Percentiles rank a stretch among this genome's conserved stretches.
phyloP scores from a whole-genome alignment of 257 asterid species.

The Ligustrum vulgare region DNA sequence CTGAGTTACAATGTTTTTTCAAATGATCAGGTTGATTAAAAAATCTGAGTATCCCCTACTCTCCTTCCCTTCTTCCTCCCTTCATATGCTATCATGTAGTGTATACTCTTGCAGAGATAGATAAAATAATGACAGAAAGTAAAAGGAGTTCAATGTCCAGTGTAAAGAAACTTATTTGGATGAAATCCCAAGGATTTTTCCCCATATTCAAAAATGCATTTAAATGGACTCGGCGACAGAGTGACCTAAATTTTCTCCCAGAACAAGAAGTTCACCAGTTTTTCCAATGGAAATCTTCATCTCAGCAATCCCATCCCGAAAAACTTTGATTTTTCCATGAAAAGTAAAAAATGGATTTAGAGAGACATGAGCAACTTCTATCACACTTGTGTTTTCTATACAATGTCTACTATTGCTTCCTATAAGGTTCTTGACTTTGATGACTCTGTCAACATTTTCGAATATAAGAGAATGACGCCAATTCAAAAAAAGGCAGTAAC shows the following conservation, averaged over 20 bases:
- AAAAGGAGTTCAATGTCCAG: constrained; percentile 1
- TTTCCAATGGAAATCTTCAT: background rate
- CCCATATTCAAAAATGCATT: constrained; percentile 66
- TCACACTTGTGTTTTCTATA: background rate
- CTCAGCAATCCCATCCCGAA: background rate
- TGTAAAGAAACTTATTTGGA: constrained; percentile 64
- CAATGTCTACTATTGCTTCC: background rate
- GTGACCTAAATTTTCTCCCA: constrained; percentile 48
- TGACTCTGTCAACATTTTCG: background rate
- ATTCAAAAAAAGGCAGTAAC: background rate
- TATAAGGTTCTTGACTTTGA: background rate
- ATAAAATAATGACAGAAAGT: background rate
- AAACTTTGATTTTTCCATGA: background rate
- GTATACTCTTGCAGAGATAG: background rate
- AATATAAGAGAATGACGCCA: background rate
- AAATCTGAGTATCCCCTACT: background rate
- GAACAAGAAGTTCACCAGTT: constrained; percentile 38
- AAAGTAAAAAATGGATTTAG: background rate
- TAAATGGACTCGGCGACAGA: background rate
- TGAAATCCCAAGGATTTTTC: constrained; percentile 88
- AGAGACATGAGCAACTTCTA: background rate
- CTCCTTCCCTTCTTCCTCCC: background rate
- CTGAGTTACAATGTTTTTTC: background rate
- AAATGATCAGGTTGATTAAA: background rate
- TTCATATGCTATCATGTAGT: background rate